Evolutionary conservation across 2,329 filamentous ascomycete species (phyloP), one percentile per base, ranked within the genome.

Genomic region (Aspergillus quadricinctus): DNA sequence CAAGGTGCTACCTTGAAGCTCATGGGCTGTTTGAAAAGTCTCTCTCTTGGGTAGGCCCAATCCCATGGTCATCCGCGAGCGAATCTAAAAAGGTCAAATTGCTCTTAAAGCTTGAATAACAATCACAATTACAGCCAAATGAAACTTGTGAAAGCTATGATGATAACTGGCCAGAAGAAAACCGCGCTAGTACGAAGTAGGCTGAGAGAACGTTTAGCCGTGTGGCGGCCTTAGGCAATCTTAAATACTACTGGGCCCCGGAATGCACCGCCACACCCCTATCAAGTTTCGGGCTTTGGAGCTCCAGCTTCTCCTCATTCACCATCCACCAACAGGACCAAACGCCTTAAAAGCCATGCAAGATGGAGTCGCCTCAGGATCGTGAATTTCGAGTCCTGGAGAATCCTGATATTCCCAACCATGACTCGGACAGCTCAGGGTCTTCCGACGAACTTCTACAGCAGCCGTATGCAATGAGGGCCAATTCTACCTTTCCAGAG

Each of bases 361-460:
- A 37, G 17, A 64, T 65, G 64, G 64, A 66, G 48, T 50, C 64
- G 40, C 60, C 56, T 21, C 52, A 58, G 56, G 63, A 58, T 53
- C 59, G 52, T 52, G 57, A 59, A n/a, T 65, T 62, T 48, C 66
- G 68, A 57, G 63, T 68, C 60, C 76, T 78, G 75, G 77, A 79
- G 67, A 71, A 72, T 55, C 67, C 75, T 52, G 76, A 77, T 57
- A 66, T 73, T 57, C 64, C 69, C 31, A 71, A 68, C 46, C 65
- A 70, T 57, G 76, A 77, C 56, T 75, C 73, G 17, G 73, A 75
- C 54, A 71, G 69, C 56, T 74, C 69, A 35, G 75, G 72, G 35
- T 77, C 74, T 17, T 73, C 74, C 40, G 75, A 77, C 55, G 75
- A 77, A 55, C 71, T 70, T 57, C 64, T 72, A 40, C 66, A 69